These are phyloP conservation scores for Russula brevipes DNA, from an alignment of 768 basidiomycete genomes.

Conservation along the genomic window DNA sequence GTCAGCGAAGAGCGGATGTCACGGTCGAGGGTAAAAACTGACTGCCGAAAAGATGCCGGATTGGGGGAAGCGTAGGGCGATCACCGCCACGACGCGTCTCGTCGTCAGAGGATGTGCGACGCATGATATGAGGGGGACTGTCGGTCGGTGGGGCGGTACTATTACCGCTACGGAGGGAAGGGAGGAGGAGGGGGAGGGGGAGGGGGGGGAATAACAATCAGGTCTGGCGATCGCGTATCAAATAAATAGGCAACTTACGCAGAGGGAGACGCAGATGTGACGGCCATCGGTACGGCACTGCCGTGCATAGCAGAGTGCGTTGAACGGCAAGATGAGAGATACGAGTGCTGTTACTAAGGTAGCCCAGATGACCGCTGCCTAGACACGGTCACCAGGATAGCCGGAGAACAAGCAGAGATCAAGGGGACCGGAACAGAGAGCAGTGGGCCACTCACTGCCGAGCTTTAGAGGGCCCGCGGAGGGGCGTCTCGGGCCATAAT, in stretches of 20 bases:
- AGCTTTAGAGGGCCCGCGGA: conserved; percentile 22
- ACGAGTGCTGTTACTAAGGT: conserved; percentile 15
- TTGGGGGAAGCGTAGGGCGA: conserved; percentile 26
- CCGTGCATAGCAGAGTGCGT: background rate
- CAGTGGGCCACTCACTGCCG: background rate
- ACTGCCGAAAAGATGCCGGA: conserved; percentile 25
- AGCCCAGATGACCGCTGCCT: conserved; percentile 16
- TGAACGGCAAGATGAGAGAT: conserved; percentile 1
- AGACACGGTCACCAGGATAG: conserved; percentile 26
- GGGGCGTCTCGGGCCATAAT: conserved; percentile 7
- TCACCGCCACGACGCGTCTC: conserved; percentile 21
- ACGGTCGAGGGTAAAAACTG: background rate
- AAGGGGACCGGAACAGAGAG: conserved; percentile 23
- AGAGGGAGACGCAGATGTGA: conserved; percentile 10
- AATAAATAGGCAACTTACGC: conserved; percentile 18
- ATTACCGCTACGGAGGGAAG: background rate
- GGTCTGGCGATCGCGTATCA: background rate
- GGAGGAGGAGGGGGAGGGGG: conserved; percentile 9
- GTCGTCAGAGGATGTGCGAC: conserved; percentile 14
- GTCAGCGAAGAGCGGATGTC: background rate
- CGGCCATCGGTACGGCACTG: background rate
- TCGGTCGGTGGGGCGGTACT: background rate
- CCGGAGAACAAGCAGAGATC: conserved; percentile 14
- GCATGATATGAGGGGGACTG: conserved; percentile 13
- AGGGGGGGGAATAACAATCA: conserved; percentile 4